These are phyloP conservation scores for Capsicum rhomboideum DNA, from an alignment of 257 asterid species.

Conservation along the genomic window DNA sequence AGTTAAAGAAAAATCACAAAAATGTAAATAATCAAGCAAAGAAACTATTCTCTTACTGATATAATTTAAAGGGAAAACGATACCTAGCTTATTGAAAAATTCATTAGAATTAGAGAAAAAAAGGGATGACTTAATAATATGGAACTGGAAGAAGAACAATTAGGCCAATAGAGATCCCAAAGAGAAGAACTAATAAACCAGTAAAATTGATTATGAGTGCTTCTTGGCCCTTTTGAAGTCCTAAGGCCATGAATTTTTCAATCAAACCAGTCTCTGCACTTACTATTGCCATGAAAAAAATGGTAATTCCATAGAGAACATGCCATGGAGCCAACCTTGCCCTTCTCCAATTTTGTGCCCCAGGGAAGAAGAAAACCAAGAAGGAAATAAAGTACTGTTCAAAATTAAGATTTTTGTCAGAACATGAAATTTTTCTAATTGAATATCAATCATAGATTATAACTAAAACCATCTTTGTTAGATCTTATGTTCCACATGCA, in stretches of 20 bases:
- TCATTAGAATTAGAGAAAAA: not conserved
- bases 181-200: not conserved
- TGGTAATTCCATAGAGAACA: not conserved
- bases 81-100: not conserved
- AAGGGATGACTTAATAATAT: not conserved
- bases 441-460: not conserved
- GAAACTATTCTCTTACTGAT: not conserved
- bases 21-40: not conserved
- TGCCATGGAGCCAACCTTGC: conserved; percentile 6
- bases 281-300: conserved; percentile 4
- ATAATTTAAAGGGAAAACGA: not conserved
- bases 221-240: conserved; percentile 1
- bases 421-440: not conserved
- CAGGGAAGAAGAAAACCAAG: not conserved
- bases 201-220: conserved; percentile 1
- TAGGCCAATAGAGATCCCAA: not conserved
- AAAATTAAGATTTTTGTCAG: not conserved
- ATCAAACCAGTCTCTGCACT: conserved; percentile 1
- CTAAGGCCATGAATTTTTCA: not conserved
- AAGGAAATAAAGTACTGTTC: not conserved
- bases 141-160: not conserved
- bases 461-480: not conserved
- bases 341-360: not conserved
- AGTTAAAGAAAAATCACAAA: not conserved
- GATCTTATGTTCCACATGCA: not conserved